These are phyloP conservation scores for Chrysochromulina tobinii DNA, from an alignment of 78 protist genomes.

Conservation along the genomic window DNA sequence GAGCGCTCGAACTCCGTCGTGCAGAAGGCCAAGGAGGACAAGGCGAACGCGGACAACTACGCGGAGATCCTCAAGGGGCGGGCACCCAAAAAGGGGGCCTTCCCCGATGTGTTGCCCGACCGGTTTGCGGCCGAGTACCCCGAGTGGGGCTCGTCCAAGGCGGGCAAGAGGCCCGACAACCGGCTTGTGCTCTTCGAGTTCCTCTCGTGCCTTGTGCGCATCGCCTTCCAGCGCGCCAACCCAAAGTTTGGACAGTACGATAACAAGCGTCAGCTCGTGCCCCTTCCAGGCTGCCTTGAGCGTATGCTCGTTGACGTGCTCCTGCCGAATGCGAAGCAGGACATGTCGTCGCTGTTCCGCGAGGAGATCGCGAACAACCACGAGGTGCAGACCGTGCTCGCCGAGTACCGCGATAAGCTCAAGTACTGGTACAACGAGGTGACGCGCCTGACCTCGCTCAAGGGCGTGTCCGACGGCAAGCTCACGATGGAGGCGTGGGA, in stretches of 20 bases:
- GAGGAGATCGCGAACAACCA: not conserved
- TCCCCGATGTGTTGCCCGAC: too few relatives aligned
- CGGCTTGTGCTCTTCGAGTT: too few relatives aligned
- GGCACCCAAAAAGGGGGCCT: too few relatives aligned
- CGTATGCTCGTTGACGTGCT: not conserved
- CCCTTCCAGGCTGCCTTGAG: not conserved
- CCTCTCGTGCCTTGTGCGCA: too few relatives aligned
- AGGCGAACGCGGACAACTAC: too few relatives aligned
- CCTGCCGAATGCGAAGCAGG: not conserved
- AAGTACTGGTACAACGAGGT: not conserved
- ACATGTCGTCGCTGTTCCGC: not conserved
- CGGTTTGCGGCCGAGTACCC: not conserved
- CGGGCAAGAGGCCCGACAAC: too few relatives aligned
- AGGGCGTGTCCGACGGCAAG: not conserved
- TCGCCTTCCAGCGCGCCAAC: not conserved
- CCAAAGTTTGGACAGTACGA: too few relatives aligned
- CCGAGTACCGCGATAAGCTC: not conserved
- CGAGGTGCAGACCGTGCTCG: not conserved
- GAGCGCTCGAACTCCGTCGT: too few relatives aligned
- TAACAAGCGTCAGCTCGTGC: not conserved
- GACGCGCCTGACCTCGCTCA: not conserved
- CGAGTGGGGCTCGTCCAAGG: not conserved
- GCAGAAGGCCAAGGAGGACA: too few relatives aligned
- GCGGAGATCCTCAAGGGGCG: too few relatives aligned
- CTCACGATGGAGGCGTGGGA: not conserved